These are phyloP conservation scores for Umbelopsis isabellina DNA, from an alignment of 192 early-diverging fungal species.

Conservation along the genomic window DNA sequence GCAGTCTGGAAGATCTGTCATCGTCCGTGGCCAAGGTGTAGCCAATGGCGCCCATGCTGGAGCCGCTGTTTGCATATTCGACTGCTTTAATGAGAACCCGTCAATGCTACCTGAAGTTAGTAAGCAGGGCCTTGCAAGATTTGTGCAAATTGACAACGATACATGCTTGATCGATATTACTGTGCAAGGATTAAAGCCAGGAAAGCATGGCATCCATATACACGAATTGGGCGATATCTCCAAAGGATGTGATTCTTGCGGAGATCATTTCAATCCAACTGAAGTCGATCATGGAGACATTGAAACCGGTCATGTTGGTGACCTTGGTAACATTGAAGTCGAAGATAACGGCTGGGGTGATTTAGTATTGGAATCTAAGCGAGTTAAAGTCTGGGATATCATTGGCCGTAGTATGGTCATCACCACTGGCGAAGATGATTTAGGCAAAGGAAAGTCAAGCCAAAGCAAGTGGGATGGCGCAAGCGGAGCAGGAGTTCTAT, in stretches of 20 bases:
- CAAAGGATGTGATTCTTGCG: slow-evolving; percentile 54
- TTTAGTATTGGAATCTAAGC: slow-evolving; percentile 69
- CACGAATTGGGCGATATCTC: slow-evolving; percentile 84
- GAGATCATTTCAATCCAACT: slow-evolving; percentile 57
- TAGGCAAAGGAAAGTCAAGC: slow-evolving; percentile 40
- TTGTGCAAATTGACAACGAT: slow-evolving; percentile 74
- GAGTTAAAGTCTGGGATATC: slow-evolving; percentile 86
- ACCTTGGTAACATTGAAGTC: slow-evolving; percentile 69
- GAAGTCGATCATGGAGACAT: slow-evolving; percentile 49
- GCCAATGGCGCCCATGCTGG: slow-evolving; percentile 65
- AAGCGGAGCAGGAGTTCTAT: slow-evolving; percentile 67
- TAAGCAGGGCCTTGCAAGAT: slow-evolving; percentile 72
- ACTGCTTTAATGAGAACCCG: slow-evolving; percentile 52
- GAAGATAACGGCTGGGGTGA: slow-evolving; percentile 75
- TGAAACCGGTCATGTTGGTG: slow-evolving; percentile 60
- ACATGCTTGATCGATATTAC: slow-evolving; percentile 84
- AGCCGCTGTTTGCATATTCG: slow-evolving; percentile 92
- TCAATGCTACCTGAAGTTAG: slow-evolving; percentile 4
- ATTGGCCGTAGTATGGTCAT: slow-evolving; percentile 88
- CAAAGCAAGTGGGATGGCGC: slow-evolving; percentile 48
- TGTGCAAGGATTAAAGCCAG: slow-evolving; percentile 67
- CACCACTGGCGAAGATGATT: slow-evolving; percentile 57
- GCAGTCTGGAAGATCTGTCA: slow-evolving; percentile 71
- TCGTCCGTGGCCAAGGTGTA: slow-evolving; percentile 79
- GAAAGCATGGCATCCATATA: slow-evolving; percentile 70